Evolutionary conservation across 1,284 basidiomycete species (phyloP).

Genomic region (Tilletia setariae): DNA sequence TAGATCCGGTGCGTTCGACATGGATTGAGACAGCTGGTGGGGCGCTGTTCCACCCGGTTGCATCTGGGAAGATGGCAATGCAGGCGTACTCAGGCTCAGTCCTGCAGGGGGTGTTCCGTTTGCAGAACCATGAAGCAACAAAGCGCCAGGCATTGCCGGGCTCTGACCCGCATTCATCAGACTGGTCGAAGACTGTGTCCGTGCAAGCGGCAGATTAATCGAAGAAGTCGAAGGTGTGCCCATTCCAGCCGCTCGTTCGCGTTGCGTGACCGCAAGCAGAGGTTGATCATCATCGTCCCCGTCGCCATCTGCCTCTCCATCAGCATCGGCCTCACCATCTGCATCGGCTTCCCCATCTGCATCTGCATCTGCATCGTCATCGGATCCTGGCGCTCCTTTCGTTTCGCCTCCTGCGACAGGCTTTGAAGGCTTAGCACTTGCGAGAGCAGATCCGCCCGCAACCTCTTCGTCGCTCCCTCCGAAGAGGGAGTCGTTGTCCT

Average conservation of each 20-base stretch:
- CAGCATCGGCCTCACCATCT: conserved; percentile 24
- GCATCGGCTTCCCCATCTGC: conserved; percentile 26
- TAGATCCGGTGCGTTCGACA: neutral
- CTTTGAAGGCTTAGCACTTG: neutral
- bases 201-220: neutral
- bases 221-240: neutral
- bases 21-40: neutral
- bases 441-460: neutral
- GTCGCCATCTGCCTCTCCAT: conserved; percentile 32
- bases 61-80: neutral
- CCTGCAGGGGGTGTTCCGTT: conserved; percentile 15
- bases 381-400: conserved; percentile 20
- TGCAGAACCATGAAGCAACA: conserved; percentile 1
- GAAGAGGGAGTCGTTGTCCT: conserved; percentile 41
- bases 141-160: conserved; percentile 25
- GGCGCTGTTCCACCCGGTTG: neutral
- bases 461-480: conserved; percentile 20
- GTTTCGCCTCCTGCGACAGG: neutral
- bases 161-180: conserved; percentile 19
- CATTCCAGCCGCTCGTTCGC: conserved; percentile 6
- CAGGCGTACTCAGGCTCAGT: neutral
- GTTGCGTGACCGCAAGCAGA: neutral
- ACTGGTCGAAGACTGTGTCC: neutral
- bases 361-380: conserved; percentile 22
- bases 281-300: conserved; percentile 31